phyloP scores from a whole-genome alignment of 2,329 filamentous ascomycete species.

The Pseudocercospora musae region DNA sequence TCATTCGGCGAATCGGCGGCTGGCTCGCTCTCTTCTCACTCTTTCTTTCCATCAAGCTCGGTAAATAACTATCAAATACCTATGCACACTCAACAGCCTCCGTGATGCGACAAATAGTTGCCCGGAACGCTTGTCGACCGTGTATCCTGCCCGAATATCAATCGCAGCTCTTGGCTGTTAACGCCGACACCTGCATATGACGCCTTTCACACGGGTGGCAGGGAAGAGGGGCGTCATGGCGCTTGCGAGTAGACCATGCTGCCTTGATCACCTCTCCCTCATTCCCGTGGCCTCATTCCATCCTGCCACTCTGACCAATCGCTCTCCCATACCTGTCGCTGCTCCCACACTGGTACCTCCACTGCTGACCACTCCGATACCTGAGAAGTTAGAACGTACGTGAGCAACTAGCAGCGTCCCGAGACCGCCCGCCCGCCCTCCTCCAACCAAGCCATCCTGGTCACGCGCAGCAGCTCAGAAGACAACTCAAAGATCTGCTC shows the following conservation, averaged over 20 bases:
- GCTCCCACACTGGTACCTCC: not conserved
- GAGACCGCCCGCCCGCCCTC: not conserved
- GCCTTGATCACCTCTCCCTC: not conserved
- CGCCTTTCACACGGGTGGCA: not conserved
- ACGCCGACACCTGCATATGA: not conserved
- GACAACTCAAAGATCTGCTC: not conserved
- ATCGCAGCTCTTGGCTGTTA: no score
- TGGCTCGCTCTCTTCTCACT: not conserved
- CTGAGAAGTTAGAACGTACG: not conserved
- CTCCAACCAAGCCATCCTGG: not conserved
- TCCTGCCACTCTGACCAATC: not conserved
- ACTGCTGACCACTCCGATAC: not conserved
- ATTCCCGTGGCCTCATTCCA: not conserved
- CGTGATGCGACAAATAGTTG: no score
- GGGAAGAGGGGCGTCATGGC: not conserved
- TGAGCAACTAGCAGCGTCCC: not conserved
- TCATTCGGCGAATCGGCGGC: not conserved
- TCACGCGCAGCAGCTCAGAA: not conserved
- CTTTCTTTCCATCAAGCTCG: not conserved
- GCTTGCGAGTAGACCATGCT: not conserved
- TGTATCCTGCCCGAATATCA: no score
- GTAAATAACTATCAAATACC: no score
- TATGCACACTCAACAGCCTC: no score
- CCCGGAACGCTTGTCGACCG: no score
- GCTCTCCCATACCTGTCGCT: not conserved